phyloP scores from a whole-genome alignment of 1,284 basidiomycete species.

The Fomitopsis schrenkii region DNA sequence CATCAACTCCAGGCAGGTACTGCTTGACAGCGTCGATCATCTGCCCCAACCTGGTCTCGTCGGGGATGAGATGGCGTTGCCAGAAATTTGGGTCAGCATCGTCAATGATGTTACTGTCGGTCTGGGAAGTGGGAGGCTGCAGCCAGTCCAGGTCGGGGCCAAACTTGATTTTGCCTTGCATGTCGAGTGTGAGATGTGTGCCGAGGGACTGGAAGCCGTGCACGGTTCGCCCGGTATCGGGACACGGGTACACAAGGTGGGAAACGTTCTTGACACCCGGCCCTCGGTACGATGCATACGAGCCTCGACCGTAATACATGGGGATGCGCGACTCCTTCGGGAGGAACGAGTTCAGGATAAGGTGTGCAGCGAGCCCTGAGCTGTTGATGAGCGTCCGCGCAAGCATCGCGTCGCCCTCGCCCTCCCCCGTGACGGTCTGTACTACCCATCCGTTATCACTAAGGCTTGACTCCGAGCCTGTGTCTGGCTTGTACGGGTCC shows the following conservation, averaged over 20 bases:
- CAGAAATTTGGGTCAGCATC: constrained; percentile 70
- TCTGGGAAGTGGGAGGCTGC: constrained; percentile 37
- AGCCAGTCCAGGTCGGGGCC: constrained; percentile 95
- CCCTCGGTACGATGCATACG: constrained; percentile 85
- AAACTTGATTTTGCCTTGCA: constrained; percentile 86
- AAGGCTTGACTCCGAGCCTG: not conserved
- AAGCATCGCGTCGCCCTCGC: constrained; percentile 70
- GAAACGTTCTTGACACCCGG: constrained; percentile 64
- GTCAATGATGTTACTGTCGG: constrained; percentile 30
- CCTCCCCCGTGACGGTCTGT: constrained; percentile 51
- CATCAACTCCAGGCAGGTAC: constrained; percentile 73
- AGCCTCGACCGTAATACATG: constrained; percentile 78
- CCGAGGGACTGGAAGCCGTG: constrained; percentile 79
- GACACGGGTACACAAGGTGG: constrained; percentile 88
- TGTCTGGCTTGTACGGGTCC: constrained; percentile 46
- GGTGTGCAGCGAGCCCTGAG: constrained; percentile 75
- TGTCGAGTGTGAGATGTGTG: constrained; percentile 87
- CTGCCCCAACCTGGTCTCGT: constrained; percentile 55
- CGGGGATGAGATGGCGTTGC: constrained; percentile 64
- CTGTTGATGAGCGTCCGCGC: constrained; percentile 86
- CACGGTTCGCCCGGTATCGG: constrained; percentile 48
- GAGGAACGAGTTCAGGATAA: constrained; percentile 71
- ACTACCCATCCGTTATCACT: constrained; percentile 62
- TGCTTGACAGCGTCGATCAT: constrained; percentile 67
- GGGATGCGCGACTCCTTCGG: constrained; percentile 51